Percentiles rank a stretch among this genome's conserved stretches.
Conservation (phyloP, 768 basidiomycete species). For the Aureoboletus auriporus region DNA sequence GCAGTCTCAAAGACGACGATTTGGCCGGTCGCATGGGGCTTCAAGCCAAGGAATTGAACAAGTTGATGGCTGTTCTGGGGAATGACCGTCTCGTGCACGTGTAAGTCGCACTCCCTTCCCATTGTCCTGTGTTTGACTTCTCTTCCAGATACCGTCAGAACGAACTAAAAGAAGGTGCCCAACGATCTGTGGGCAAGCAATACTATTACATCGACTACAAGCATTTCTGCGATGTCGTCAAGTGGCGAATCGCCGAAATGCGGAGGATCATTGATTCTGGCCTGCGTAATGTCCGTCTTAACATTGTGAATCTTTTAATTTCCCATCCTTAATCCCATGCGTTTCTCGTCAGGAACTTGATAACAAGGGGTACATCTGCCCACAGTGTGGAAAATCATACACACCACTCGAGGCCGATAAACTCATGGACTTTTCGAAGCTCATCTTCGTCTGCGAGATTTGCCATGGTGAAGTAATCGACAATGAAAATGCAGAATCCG, state of each 20-base stretch:
- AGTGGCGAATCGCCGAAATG: conserved; percentile 96
- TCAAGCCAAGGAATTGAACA: conserved; percentile 86
- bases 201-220: conserved; percentile 98
- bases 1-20: conserved; percentile 90
- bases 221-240: conserved; percentile 94
- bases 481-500: conserved; percentile 87
- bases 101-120: conserved; percentile 39
- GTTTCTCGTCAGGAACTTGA: conserved; percentile 71
- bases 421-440: conserved; percentile 67
- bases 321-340: neutral
- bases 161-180: conserved; percentile 86
- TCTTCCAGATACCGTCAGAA: conserved; percentile 76
- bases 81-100: conserved; percentile 76
- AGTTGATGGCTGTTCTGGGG: conserved; percentile 77
- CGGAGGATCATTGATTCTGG: conserved; percentile 83
- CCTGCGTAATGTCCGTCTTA: conserved; percentile 70
- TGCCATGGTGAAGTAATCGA: conserved; percentile 85
- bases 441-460: conserved; percentile 79
- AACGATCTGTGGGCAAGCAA: conserved; percentile 80
- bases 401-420: conserved; percentile 81
- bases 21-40: conserved; percentile 87
- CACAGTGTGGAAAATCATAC: conserved; percentile 80
- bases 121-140: conserved; percentile 3
- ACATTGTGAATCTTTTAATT: neutral
- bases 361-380: conserved; percentile 96